Conservation (phyloP, 2,329 filamentous ascomycete species). For the Fusarium virguliforme region DNA sequence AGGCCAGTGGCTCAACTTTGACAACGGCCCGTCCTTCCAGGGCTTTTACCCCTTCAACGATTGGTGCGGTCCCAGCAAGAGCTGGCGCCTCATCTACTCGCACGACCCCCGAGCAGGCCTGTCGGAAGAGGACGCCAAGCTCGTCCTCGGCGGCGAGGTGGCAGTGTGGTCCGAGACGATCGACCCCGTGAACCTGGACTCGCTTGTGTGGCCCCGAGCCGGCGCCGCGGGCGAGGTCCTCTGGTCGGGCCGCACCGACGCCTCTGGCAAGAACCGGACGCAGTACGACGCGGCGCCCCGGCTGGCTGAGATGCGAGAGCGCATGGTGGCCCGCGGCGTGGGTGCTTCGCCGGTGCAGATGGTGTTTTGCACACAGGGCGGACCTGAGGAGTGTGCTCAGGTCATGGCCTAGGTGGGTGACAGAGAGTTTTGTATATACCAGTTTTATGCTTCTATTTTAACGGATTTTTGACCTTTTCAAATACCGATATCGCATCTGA, state of each 20-base stretch:
- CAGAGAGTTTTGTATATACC: conserved; percentile 15
- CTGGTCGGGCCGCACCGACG: conserved; percentile 82
- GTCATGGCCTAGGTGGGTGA: conserved; percentile 24
- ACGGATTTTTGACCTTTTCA: background rate
- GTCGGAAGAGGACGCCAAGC: conserved; percentile 71
- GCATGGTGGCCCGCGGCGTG: conserved; percentile 79
- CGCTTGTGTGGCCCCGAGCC: conserved; percentile 83
- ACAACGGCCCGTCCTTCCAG: conserved; percentile 68
- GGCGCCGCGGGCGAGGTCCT: conserved; percentile 83
- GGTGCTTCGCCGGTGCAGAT: conserved; percentile 77
- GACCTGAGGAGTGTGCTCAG: conserved; percentile 49
- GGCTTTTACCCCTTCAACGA: conserved; percentile 80
- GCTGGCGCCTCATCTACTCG: conserved; percentile 85
- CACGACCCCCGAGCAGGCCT: conserved; percentile 82
- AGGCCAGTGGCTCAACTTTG: conserved; percentile 84
- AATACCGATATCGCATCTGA: background rate
- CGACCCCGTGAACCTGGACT: conserved; percentile 82
- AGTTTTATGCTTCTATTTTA: conserved; percentile 18
- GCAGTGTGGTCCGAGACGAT: conserved; percentile 87
- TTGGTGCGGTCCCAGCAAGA: conserved; percentile 86
- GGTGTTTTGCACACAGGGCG: conserved; percentile 62
- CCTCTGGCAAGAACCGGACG: conserved; percentile 77
- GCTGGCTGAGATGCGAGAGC: conserved; percentile 82
- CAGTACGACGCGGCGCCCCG: conserved; percentile 79
- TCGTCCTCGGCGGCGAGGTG: conserved; percentile 86